phyloP scores from a whole-genome alignment of 2,329 filamentous ascomycete species.

The Keithomyces neogunnii region DNA sequence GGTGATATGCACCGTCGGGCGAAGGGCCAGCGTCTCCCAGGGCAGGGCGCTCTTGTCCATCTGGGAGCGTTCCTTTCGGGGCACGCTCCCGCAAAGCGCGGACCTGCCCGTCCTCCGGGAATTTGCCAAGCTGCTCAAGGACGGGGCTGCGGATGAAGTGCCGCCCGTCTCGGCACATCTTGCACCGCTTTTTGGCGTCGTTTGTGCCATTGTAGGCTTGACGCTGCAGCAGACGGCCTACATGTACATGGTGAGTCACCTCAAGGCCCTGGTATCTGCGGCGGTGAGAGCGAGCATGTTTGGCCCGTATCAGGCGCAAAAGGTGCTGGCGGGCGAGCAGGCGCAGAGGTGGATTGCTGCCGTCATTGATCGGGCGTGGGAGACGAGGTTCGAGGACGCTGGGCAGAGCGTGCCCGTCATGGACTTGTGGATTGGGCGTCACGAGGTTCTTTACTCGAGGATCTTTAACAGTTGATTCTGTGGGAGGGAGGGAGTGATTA shows the following conservation, averaged over 20 bases:
- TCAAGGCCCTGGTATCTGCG: slow-evolving; percentile 67
- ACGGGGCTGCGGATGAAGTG: slow-evolving; percentile 18
- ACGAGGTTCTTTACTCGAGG: slow-evolving; percentile 75
- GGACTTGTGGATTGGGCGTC: slow-evolving; percentile 76
- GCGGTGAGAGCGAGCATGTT: slow-evolving; percentile 70
- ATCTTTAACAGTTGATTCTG: slow-evolving; percentile 69
- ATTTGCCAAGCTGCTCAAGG: slow-evolving; percentile 28
- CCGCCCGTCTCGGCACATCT: slow-evolving; percentile 54
- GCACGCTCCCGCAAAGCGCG: slow-evolving; percentile 21
- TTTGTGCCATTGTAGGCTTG: slow-evolving; percentile 55
- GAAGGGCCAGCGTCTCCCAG: slow-evolving; percentile 67
- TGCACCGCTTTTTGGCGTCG: slow-evolving; percentile 60
- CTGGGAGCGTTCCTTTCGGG: slow-evolving; percentile 63
- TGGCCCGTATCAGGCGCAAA: slow-evolving; percentile 74
- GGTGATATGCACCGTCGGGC: slow-evolving; percentile 69
- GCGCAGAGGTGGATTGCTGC: slow-evolving; percentile 49
- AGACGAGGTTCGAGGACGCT: slow-evolving; percentile 52
- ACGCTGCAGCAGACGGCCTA: slow-evolving; percentile 57
- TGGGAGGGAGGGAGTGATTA: slow-evolving; percentile 1
- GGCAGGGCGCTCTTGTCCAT: slow-evolving; percentile 66
- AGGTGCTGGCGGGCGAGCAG: slow-evolving; percentile 53
- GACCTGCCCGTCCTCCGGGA: slow-evolving; percentile 22
- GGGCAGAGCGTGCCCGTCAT: slow-evolving; percentile 69
- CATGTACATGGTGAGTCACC: slow-evolving; percentile 67
- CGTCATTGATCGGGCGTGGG: slow-evolving; percentile 53